Conservation (phyloP, 2,329 filamentous ascomycete species). For the Ambrosiella xylebori region DNA sequence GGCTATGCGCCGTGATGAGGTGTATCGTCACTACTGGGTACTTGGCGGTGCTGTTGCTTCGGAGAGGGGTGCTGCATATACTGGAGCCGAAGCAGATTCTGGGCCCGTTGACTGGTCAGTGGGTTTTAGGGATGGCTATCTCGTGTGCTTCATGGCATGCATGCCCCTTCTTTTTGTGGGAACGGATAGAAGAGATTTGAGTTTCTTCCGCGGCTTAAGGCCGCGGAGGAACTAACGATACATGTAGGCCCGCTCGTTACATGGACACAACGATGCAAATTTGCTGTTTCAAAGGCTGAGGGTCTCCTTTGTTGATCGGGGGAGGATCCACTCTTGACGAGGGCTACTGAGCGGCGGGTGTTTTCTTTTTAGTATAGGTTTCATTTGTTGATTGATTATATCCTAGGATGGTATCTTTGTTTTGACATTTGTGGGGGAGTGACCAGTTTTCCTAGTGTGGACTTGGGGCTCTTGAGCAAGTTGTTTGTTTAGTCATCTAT, state of each 20-base stretch:
- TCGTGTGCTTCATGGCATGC: too few species aligned
- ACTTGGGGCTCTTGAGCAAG: neutral
- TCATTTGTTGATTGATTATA: neutral
- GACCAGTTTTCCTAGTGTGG: neutral
- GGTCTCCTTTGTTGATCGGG: neutral
- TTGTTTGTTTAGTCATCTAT: neutral
- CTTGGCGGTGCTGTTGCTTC: too few species aligned
- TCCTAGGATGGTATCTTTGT: neutral
- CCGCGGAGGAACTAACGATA: too few species aligned
- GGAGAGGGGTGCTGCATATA: too few species aligned
- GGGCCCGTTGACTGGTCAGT: too few species aligned
- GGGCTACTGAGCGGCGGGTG: neutral
- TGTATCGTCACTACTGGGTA: too few species aligned
- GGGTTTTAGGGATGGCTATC: too few species aligned
- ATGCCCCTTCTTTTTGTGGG: too few species aligned
- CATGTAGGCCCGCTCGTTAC: neutral
- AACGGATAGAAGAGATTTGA: too few species aligned
- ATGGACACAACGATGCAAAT: neutral
- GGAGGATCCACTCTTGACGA: neutral
- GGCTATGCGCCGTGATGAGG: too few species aligned
- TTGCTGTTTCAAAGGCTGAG: neutral
- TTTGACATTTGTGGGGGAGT: neutral
- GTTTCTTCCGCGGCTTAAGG: too few species aligned
- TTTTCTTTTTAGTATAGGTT: neutral
- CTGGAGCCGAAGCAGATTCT: too few species aligned